These are phyloP conservation scores for Penicillium digitatum DNA, from an alignment of 2,329 filamentous ascomycete genomes.

Conservation along the genomic window DNA sequence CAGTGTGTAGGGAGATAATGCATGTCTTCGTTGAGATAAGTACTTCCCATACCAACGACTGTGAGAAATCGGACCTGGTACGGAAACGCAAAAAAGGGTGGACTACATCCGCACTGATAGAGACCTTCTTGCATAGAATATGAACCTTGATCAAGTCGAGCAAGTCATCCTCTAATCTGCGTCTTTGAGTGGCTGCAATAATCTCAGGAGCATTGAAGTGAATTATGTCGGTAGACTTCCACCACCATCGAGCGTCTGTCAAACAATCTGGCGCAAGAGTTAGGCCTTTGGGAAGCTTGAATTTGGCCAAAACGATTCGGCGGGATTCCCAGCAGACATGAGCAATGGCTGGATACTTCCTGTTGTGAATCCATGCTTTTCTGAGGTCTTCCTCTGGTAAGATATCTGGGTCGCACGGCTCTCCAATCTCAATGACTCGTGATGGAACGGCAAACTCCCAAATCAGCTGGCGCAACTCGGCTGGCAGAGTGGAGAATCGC, in stretches of 20 bases:
- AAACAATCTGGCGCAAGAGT: neutral
- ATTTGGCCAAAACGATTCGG: neutral
- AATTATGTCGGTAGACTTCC: neutral
- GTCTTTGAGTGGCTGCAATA: neutral
- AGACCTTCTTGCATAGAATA: neutral
- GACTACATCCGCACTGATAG: slow-evolving; percentile 1
- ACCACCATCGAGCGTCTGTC: neutral
- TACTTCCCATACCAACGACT: neutral
- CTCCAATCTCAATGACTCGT: slow-evolving; percentile 1
- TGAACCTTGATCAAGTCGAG: neutral
- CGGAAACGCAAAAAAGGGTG: slow-evolving; percentile 6
- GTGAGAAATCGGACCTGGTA: neutral
- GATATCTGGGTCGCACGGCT: slow-evolving; percentile 1
- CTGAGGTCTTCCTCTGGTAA: slow-evolving; percentile 2
- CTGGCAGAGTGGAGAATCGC: neutral
- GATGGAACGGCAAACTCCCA: neutral
- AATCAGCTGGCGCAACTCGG: neutral
- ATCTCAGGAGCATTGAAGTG: neutral
- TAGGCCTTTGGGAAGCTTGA: neutral
- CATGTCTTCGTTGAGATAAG: neutral
- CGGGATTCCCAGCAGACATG: slow-evolving; percentile 1
- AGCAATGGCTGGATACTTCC: neutral
- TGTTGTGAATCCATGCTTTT: neutral
- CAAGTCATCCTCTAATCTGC: neutral
- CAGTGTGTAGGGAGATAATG: neutral